Conservation (phyloP, 768 basidiomycete genomes). For the Albatrellus ellisii region DNA sequence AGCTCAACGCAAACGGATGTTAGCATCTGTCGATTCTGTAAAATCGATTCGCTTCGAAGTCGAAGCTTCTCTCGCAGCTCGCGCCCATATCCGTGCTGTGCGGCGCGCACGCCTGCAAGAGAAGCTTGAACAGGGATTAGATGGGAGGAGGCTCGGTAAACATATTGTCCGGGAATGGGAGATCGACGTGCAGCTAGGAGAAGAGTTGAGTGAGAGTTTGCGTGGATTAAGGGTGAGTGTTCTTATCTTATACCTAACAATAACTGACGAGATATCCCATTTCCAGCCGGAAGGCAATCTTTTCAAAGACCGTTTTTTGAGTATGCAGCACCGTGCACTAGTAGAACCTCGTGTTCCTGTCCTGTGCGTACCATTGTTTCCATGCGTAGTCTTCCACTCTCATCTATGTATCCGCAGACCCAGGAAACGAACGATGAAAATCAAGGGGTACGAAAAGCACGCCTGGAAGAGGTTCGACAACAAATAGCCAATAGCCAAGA, state of each 20-base stretch:
- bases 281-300: slow-evolving; percentile 83
- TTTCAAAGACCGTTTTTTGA: slow-evolving; percentile 80
- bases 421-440: slow-evolving; percentile 35
- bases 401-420: slow-evolving; percentile 25
- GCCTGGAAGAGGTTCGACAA: slow-evolving; percentile 72
- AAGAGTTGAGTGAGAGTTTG: slow-evolving; percentile 78
- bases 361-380: slow-evolving; percentile 33
- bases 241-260: neutral
- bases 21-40: slow-evolving; percentile 42
- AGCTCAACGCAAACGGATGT: slow-evolving; percentile 44
- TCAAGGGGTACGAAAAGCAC: slow-evolving; percentile 65
- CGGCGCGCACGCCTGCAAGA: slow-evolving; percentile 32
- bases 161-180: slow-evolving; percentile 55
- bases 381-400: neutral
- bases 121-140: slow-evolving; percentile 44
- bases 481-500: too few relatives aligned
- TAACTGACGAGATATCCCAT: neutral
- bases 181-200: slow-evolving; percentile 81
- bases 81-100: slow-evolving; percentile 24
- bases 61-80: slow-evolving; percentile 24
- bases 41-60: slow-evolving; percentile 36
- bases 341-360: slow-evolving; percentile 79
- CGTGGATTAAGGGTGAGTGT: slow-evolving; percentile 64
- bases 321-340: slow-evolving; percentile 77
- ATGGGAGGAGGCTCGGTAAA: slow-evolving; percentile 68